A percentile compares a stretch with the other conserved stretches of the same genome.
Conservation (phyloP, 164 flowering plant genomes). For the Aristolochia contorta region DNA sequence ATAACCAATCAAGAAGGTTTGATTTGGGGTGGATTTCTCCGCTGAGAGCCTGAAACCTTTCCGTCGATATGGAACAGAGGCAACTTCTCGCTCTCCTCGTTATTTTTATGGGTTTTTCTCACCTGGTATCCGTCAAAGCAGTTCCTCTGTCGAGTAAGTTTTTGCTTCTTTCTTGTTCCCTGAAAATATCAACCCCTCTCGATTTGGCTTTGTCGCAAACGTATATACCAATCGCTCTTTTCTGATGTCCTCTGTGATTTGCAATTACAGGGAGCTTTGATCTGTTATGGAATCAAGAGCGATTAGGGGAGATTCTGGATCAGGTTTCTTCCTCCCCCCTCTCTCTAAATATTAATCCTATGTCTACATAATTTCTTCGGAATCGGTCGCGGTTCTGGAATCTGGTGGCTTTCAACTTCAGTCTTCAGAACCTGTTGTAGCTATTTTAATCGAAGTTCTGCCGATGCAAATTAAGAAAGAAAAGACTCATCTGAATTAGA, state of each 20-base stretch:
- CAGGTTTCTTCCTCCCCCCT: constrained; percentile 24
- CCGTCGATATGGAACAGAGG: constrained; percentile 19
- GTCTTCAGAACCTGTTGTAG: too few relatives aligned
- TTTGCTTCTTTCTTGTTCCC: background rate
- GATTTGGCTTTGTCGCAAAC: too few relatives aligned
- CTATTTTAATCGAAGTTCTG: too few relatives aligned
- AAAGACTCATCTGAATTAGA: too few relatives aligned
- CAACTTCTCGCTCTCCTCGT: constrained; percentile 15
- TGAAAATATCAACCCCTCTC: background rate
- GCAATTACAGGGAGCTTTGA: constrained; percentile 22
- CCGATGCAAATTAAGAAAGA: too few relatives aligned
- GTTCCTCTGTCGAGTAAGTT: constrained; percentile 28
- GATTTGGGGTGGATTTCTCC: background rate
- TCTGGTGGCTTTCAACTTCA: too few relatives aligned
- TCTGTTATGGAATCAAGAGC: constrained; percentile 10
- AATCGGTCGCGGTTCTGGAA: too few relatives aligned
- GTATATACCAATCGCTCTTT: background rate
- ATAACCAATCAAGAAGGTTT: background rate
- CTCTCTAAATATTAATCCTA: constrained; percentile 1
- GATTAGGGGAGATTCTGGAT: constrained; percentile 8
- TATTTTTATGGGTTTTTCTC: constrained; percentile 24
- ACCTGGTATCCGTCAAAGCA: constrained; percentile 19
- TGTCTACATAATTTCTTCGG: too few relatives aligned
- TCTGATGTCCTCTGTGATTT: background rate
- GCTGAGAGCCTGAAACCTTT: background rate